A percentile compares a stretch with the other conserved stretches of the same genome.
These are phyloP conservation scores for Aquilaria yunnanensis DNA, from an alignment of 345 rosid genomes.

Conservation along the genomic window DNA sequence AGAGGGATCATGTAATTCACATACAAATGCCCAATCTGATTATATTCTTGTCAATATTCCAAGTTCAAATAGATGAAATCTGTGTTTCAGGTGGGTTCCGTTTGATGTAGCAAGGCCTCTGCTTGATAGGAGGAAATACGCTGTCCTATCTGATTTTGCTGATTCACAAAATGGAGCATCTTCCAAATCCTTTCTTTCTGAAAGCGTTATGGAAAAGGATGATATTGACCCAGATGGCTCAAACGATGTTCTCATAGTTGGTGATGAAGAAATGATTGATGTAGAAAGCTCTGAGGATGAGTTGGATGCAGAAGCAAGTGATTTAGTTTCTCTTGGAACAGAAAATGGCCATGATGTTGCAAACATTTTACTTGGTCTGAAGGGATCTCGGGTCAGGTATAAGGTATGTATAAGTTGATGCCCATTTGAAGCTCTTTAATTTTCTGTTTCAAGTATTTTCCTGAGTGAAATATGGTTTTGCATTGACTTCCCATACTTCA, in stretches of 20 bases:
- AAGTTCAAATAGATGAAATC: slow-evolving; percentile 15
- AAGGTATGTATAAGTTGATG: slow-evolving; percentile 40
- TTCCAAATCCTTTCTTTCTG: slow-evolving; percentile 27
- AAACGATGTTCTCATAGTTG: slow-evolving; percentile 33
- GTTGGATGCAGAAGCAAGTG: slow-evolving; percentile 24
- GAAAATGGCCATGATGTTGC: slow-evolving; percentile 32
- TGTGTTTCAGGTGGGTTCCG: slow-evolving; percentile 82
- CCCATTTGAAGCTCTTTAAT: background rate
- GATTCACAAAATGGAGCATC: slow-evolving; percentile 32
- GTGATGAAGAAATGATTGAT: slow-evolving; percentile 41
- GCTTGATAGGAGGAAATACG: slow-evolving; percentile 71
- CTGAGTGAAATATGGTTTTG: no score
- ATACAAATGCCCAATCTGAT: background rate
- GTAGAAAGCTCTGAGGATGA: slow-evolving; percentile 43
- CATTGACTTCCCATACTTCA: no score
- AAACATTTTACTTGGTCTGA: slow-evolving; percentile 39
- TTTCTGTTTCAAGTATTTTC: background rate
- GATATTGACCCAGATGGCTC: slow-evolving; percentile 29
- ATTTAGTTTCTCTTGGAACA: slow-evolving; percentile 12
- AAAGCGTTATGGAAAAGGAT: slow-evolving; percentile 30
- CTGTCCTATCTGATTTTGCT: slow-evolving; percentile 58
- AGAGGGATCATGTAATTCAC: no score
- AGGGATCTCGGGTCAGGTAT: slow-evolving; percentile 48
- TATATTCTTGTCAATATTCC: background rate
- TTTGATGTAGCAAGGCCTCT: slow-evolving; percentile 53